A percentile compares a stretch with the other conserved stretches of the same genome.
phyloP scores from a whole-genome alignment of 208 protist species.

The Vickermania spadyakhi region DNA sequence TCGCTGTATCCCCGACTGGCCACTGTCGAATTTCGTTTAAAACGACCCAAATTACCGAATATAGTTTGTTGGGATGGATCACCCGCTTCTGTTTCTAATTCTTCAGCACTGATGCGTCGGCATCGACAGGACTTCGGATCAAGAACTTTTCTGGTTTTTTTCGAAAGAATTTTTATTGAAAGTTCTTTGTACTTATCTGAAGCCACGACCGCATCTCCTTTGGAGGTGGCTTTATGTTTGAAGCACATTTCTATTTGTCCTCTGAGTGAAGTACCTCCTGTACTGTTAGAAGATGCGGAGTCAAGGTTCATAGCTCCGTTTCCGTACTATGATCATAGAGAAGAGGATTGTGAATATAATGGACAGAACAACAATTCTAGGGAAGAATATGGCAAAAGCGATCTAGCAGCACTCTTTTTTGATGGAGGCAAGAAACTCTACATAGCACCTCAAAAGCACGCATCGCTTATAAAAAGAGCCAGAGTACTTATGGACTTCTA shows the following conservation, averaged over 20 bases:
- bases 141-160: slow-evolving; percentile 59
- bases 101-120: slow-evolving; percentile 36
- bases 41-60: slow-evolving; percentile 30
- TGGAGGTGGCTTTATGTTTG: slow-evolving; percentile 67
- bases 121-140: slow-evolving; percentile 32
- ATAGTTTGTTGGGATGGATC: slow-evolving; percentile 84
- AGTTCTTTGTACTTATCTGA: slow-evolving; percentile 72
- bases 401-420: slow-evolving; percentile 58
- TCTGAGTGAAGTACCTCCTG: slow-evolving; percentile 29
- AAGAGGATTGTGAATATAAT: slow-evolving; percentile 32
- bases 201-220: slow-evolving; percentile 45
- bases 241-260: slow-evolving; percentile 55
- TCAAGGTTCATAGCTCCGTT: not conserved
- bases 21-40: slow-evolving; percentile 61
- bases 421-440: slow-evolving; percentile 82
- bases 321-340: slow-evolving; percentile 16
- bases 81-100: slow-evolving; percentile 27
- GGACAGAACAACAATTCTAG: slow-evolving; percentile 22
- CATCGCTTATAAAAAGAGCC: slow-evolving; percentile 35
- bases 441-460: slow-evolving; percentile 36
- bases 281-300: slow-evolving; percentile 45
- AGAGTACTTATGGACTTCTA: slow-evolving; percentile 84
- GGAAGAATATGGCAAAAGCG: no score
- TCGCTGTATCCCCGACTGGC: slow-evolving; percentile 69
- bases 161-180: slow-evolving; percentile 76